Evolutionary conservation across 2,329 filamentous ascomycete species (phyloP).

Genomic region (Calonectria henricotiae): DNA sequence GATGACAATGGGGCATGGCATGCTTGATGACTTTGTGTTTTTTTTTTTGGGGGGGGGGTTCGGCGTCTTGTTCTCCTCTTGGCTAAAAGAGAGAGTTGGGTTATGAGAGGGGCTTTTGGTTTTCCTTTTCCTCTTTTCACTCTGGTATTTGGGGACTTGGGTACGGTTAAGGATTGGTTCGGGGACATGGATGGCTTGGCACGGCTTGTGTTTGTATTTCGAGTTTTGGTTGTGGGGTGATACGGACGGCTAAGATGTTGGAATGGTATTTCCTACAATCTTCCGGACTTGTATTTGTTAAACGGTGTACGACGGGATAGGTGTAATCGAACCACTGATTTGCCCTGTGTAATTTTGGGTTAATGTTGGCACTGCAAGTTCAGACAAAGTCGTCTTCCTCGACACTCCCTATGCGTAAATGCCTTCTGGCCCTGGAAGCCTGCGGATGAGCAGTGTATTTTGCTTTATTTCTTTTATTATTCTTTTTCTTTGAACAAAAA

Average conservation of each 20-base stretch:
- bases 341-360: neutral
- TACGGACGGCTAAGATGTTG: neutral
- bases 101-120: neutral
- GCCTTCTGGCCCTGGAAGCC: too few species aligned
- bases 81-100: neutral
- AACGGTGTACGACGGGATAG: slow-evolving; percentile 1
- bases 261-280: neutral
- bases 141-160: slow-evolving; percentile 18
- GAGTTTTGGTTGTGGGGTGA: neutral
- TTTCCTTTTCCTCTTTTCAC: slow-evolving; percentile 21
- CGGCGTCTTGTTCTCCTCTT: slow-evolving; percentile 1
- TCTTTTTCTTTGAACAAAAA: too few species aligned
- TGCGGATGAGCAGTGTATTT: too few species aligned
- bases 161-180: slow-evolving; percentile 20
- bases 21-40: slow-evolving; percentile 36
- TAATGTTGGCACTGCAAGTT: neutral
- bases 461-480: too few species aligned
- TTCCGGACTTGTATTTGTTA: slow-evolving; percentile 8
- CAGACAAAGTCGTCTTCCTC: too few species aligned
- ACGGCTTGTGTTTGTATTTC: neutral
- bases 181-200: slow-evolving; percentile 12
- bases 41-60: slow-evolving; percentile 21
- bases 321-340: slow-evolving; percentile 10
- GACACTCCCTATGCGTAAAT: too few species aligned
- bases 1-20: slow-evolving; percentile 49